A percentile compares a stretch with the other conserved stretches of the same genome.
Evolutionary conservation across 164 flowering plant genomes (phyloP).

Genomic region (Sedum album): DNA sequence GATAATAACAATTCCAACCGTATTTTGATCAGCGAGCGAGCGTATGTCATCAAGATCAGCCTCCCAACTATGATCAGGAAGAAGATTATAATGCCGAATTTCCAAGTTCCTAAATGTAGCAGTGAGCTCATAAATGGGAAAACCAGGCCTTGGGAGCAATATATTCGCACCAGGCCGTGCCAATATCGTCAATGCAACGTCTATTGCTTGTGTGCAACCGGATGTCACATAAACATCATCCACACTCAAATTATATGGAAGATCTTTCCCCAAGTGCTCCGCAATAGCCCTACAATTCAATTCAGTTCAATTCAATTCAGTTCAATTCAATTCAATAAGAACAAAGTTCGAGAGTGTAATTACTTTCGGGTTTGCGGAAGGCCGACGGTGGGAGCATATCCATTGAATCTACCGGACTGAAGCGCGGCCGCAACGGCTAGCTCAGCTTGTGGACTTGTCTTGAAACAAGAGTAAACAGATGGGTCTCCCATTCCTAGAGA

Average conservation of each 20-base stretch:
- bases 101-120: slow-evolving; percentile 52
- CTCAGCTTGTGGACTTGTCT: slow-evolving; percentile 27
- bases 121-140: slow-evolving; percentile 73
- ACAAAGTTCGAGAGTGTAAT: too few species aligned
- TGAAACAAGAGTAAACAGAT: slow-evolving; percentile 44
- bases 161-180: slow-evolving; percentile 77
- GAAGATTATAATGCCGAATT: slow-evolving; percentile 61
- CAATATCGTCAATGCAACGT: slow-evolving; percentile 50
- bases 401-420: slow-evolving; percentile 43
- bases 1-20: slow-evolving; percentile 74
- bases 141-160: slow-evolving; percentile 85
- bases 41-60: slow-evolving; percentile 65
- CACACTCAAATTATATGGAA: slow-evolving; percentile 55
- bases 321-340: neutral
- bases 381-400: slow-evolving; percentile 61
- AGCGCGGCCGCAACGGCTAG: slow-evolving; percentile 39
- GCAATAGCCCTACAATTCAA: slow-evolving; percentile 50
- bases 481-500: slow-evolving; percentile 74
- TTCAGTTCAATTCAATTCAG: neutral
- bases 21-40: slow-evolving; percentile 67
- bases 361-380: slow-evolving; percentile 60
- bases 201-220: slow-evolving; percentile 89
- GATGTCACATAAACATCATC: slow-evolving; percentile 77
- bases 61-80: slow-evolving; percentile 77
- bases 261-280: slow-evolving; percentile 69